Evolutionary conservation across 306 rosid species (phyloP).

Genomic region (Carpinus viminea): DNA sequence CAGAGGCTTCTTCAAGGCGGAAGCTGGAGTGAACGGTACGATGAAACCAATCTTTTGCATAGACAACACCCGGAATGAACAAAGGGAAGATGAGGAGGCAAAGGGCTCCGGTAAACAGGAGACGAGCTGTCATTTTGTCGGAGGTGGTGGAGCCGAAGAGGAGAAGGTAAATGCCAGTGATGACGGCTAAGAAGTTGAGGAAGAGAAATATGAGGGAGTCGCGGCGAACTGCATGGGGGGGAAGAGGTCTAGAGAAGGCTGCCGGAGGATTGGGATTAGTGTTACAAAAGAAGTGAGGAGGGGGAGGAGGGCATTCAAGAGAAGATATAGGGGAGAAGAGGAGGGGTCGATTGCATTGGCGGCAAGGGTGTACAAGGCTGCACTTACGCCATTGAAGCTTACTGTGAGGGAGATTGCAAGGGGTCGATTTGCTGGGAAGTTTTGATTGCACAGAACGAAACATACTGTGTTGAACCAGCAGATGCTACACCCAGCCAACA

Average conservation of each 20-base stretch:
- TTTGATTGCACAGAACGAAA: constrained; percentile 84
- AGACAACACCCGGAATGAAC: constrained; percentile 73
- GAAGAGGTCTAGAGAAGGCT: constrained; percentile 65
- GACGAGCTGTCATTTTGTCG: constrained; percentile 40
- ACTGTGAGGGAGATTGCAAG: constrained; percentile 88
- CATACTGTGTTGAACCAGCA: constrained; percentile 99
- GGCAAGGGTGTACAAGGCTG: constrained; percentile 87
- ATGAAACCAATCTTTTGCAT: constrained; percentile 69
- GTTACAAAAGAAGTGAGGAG: constrained; percentile 66
- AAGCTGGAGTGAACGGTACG: constrained; percentile 53
- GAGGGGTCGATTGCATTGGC: constrained; percentile 73
- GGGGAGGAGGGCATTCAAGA: constrained; percentile 77
- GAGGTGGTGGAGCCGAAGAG: constrained; percentile 56
- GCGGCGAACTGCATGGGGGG: constrained; percentile 55
- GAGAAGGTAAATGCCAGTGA: constrained; percentile 82
- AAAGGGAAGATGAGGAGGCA: constrained; percentile 64
- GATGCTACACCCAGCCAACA: constrained; percentile 86
- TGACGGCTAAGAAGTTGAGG: constrained; percentile 68
- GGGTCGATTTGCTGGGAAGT: constrained; percentile 77
- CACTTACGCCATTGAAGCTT: constrained; percentile 95
- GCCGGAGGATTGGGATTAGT: constrained; percentile 72
- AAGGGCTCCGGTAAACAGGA: constrained; percentile 68
- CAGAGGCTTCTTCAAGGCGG: constrained; percentile 43
- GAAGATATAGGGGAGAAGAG: constrained; percentile 52
- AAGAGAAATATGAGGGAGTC: constrained; percentile 75